Evolutionary conservation across 345 rosid genomes (phyloP), one percentile per base, ranked within the genome.

Genomic region (Combretum micranthum): DNA sequence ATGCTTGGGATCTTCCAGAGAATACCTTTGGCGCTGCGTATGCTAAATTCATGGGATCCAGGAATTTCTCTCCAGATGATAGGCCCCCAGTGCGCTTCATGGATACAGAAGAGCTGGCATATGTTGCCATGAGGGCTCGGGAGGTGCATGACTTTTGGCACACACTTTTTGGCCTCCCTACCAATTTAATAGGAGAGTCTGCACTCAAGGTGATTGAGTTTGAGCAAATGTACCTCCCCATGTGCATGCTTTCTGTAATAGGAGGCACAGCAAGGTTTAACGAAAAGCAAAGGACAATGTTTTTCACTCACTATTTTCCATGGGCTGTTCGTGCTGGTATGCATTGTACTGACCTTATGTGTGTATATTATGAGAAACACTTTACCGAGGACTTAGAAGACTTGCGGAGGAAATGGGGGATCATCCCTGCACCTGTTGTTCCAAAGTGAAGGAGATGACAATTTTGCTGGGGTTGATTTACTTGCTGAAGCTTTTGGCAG

Each of bases 71-170:
- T 44, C 77, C 77, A 0, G 77, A 75, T 61, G 80, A 74, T 53
- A 62, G 83, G 4, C 83, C 80, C 2, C 83, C 77, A 2, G 79
- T 71, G 57, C 65, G 83, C n/a, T 78, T 78, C 72, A 72, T 74
- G 80, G 77, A 78, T 42, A 74, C 73, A 0, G 71, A 78, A 26
- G 83, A 74, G 52, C 54, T 78, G n/a, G 77, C 83, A 4, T 74
- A 74, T 52, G 77, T 74, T 19, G 68, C 75, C 11, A 78, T 69
- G 77, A 64, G 79, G 42, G 83, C 83, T 23, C 83, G 77, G 3
- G 83, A 78, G 60, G 77, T 69, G 47, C 83, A 78, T 17, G 80
- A 78, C 65, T 78, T 78, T 55, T 78, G 77, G 80, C 83, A 78
- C 68, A 69, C 83, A 52, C 68, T 78, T 26, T 78, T 74, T 32